A percentile compares a stretch with the other conserved stretches of the same genome.
These are phyloP conservation scores for Climacium dendroides DNA, from an alignment of 225 moss, liverwort and hornwort species.

Conservation along the genomic window DNA sequence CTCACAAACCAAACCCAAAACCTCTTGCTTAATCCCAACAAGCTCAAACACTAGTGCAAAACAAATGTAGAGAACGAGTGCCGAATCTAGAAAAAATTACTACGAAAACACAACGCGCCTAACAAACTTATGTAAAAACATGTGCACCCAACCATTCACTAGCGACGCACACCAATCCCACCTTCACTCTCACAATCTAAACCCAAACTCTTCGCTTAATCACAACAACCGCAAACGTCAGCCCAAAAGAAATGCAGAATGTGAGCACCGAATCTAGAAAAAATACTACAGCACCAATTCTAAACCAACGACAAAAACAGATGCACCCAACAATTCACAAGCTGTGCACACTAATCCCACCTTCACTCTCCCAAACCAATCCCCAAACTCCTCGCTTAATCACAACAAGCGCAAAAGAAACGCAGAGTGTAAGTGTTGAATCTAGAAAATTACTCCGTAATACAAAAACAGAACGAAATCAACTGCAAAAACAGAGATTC, in stretches of 20 bases:
- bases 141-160: not conserved
- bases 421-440: not conserved
- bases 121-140: not conserved
- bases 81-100: not conserved
- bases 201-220: not conserved
- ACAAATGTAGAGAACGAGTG: too few species aligned
- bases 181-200: not conserved
- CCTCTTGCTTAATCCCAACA: not conserved
- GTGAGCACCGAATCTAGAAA: not conserved
- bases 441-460: not conserved
- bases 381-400: not conserved
- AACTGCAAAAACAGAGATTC: not conserved
- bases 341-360: not conserved
- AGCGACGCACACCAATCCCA: not conserved
- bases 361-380: not conserved
- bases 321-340: not conserved
- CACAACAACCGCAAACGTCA: not conserved
- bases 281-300: not conserved
- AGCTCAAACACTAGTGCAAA: not conserved
- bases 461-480: not conserved
- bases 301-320: not conserved
- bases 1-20: not conserved
- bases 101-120: not conserved
- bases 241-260: not conserved
- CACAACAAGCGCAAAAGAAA: not conserved